These are phyloP conservation scores for Corinectria fuckeliana DNA, from an alignment of 2,329 filamentous ascomycete species.

Conservation along the genomic window DNA sequence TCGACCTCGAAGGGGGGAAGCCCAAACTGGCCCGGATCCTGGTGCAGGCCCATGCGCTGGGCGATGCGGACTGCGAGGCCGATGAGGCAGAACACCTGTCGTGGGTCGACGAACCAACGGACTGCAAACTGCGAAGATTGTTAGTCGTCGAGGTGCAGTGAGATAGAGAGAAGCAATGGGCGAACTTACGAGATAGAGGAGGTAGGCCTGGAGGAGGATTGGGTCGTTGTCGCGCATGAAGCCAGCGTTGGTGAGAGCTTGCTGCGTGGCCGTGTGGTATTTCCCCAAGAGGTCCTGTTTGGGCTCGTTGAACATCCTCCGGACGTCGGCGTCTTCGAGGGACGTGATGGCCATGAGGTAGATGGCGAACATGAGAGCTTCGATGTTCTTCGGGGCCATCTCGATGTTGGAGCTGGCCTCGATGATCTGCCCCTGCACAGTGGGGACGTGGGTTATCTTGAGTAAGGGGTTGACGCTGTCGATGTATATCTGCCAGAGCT, in stretches of 20 bases:
- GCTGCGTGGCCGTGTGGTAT: slow-evolving; percentile 65
- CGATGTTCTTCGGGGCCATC: slow-evolving; percentile 62
- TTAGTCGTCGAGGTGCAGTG: too few relatives aligned
- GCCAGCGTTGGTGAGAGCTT: slow-evolving; percentile 69
- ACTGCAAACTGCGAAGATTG: slow-evolving; percentile 46
- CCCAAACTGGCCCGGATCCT: slow-evolving; percentile 61
- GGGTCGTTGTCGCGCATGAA: slow-evolving; percentile 72
- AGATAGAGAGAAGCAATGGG: not conserved
- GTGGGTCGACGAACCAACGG: slow-evolving; percentile 65
- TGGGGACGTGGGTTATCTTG: slow-evolving; percentile 72
- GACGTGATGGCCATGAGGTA: slow-evolving; percentile 66
- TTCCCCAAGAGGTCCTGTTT: slow-evolving; percentile 57
- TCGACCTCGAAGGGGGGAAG: slow-evolving; percentile 68
- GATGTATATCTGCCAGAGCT: slow-evolving; percentile 73
- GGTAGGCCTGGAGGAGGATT: slow-evolving; percentile 69
- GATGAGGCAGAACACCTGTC: slow-evolving; percentile 56
- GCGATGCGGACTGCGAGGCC: slow-evolving; percentile 72
- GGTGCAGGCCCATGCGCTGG: slow-evolving; percentile 72
- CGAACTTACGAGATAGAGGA: slow-evolving; percentile 68
- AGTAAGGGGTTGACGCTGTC: slow-evolving; percentile 73
- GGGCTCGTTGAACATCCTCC: slow-evolving; percentile 58
- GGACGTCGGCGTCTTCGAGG: slow-evolving; percentile 63
- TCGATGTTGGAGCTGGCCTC: slow-evolving; percentile 63
- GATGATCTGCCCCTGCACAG: slow-evolving; percentile 68
- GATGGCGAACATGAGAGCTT: slow-evolving; percentile 72